phyloP scores from a whole-genome alignment of 106 monocot species.

The Cymbidium sinense region DNA sequence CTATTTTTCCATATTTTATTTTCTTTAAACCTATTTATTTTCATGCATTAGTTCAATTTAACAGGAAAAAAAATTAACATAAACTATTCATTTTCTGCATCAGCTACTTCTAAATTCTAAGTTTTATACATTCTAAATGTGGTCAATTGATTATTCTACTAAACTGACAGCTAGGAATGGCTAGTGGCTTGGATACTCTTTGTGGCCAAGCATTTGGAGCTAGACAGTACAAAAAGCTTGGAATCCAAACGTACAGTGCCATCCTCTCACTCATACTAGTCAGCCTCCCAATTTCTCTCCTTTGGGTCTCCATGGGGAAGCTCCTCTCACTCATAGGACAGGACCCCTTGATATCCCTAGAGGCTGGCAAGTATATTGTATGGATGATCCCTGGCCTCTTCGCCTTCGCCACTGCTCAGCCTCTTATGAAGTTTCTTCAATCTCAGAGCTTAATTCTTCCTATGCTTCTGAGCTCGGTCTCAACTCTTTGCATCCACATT shows the following conservation, averaged over 20 bases:
- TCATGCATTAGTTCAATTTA: too few species aligned
- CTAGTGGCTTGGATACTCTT: constrained; percentile 39
- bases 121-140: not conserved
- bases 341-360: constrained; percentile 25
- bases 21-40: too few species aligned
- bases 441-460: constrained; percentile 18
- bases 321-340: constrained; percentile 23
- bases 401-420: constrained; percentile 22
- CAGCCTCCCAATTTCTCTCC: constrained; percentile 29
- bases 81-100: too few species aligned
- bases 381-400: constrained; percentile 46
- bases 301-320: constrained; percentile 18
- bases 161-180: constrained; percentile 41
- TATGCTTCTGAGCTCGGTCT: constrained; percentile 9
- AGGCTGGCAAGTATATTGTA: constrained; percentile 26
- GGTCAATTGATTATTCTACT: too few species aligned
- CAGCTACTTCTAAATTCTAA: not conserved
- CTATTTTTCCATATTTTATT: too few species aligned
- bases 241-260: constrained; percentile 31
- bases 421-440: constrained; percentile 29
- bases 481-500: constrained; percentile 17
- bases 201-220: constrained; percentile 58
- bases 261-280: constrained; percentile 30
- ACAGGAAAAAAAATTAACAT: too few species aligned
- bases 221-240: constrained; percentile 34